Conservation (phyloP, 805 yeast species). For the Ogataea naganishii region DNA sequence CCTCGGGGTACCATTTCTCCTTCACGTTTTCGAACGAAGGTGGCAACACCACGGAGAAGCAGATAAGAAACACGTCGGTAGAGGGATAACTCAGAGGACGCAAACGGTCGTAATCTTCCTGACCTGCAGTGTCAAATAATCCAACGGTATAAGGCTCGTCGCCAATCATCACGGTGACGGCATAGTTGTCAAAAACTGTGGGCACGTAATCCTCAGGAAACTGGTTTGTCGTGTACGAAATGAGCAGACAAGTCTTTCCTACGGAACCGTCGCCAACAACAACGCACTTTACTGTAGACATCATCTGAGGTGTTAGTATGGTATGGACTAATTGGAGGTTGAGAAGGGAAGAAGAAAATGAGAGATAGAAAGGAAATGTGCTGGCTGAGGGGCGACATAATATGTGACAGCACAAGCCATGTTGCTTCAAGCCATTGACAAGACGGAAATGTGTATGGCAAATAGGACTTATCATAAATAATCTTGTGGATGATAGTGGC, state of each 20-base stretch:
- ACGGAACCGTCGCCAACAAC: constrained; percentile 99
- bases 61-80: constrained; percentile 91
- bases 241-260: constrained; percentile 92
- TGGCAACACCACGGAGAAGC: constrained; percentile 95
- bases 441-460: not conserved
- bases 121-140: constrained; percentile 98
- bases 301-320: constrained; percentile 10
- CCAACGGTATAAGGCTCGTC: constrained; percentile 97
- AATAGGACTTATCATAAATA: no score
- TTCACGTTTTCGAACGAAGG: constrained; percentile 95
- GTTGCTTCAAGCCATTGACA: no score
- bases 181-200: constrained; percentile 94
- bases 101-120: constrained; percentile 96
- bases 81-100: constrained; percentile 96
- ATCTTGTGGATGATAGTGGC: no score
- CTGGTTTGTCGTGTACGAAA: constrained; percentile 93
- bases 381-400: not conserved
- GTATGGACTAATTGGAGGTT: not conserved
- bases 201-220: constrained; percentile 98
- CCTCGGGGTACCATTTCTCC: constrained; percentile 99
- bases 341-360: not conserved
- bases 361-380: not conserved
- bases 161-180: constrained; percentile 92
- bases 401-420: no score
- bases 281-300: constrained; percentile 81